phyloP scores from a whole-genome alignment of 2,329 filamentous ascomycete genomes.

The Penicillium palitans region DNA sequence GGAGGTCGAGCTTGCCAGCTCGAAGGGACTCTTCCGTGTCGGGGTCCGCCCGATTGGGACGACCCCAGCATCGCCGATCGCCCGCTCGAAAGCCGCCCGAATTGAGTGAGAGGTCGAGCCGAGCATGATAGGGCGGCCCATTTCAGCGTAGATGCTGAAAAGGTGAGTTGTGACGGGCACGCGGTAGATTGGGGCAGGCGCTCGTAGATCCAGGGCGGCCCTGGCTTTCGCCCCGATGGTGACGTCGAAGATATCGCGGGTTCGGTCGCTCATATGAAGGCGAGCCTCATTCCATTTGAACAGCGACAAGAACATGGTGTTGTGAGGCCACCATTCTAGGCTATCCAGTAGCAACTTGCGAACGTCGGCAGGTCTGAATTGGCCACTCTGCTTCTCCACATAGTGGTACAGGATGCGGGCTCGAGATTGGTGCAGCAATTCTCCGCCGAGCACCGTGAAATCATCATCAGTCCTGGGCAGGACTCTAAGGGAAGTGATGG shows the following conservation, averaged over 20 bases:
- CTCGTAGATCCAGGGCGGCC: neutral
- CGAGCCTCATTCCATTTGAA: slow-evolving; percentile 73
- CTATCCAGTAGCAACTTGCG: slow-evolving; percentile 63
- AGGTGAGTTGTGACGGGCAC: slow-evolving; percentile 51
- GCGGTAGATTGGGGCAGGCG: neutral
- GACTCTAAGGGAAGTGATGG: slow-evolving; percentile 46
- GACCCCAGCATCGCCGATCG: slow-evolving; percentile 39
- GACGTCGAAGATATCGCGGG: slow-evolving; percentile 61
- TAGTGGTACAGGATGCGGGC: slow-evolving; percentile 68
- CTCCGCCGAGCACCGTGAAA: slow-evolving; percentile 44
- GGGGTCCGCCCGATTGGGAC: neutral
- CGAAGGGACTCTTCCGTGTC: neutral
- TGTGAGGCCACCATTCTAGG: slow-evolving; percentile 67
- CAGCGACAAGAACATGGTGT: slow-evolving; percentile 72
- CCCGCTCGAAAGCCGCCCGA: slow-evolving; percentile 57
- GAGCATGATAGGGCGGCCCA: slow-evolving; percentile 45
- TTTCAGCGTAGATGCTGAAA: slow-evolving; percentile 58
- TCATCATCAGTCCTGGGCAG: slow-evolving; percentile 41
- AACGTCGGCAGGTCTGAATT: slow-evolving; percentile 68
- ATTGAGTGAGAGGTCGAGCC: slow-evolving; percentile 54
- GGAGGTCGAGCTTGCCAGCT: slow-evolving; percentile 13
- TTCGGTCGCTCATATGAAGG: slow-evolving; percentile 72
- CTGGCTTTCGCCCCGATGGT: slow-evolving; percentile 7
- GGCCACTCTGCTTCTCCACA: slow-evolving; percentile 55
- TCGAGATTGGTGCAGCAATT: slow-evolving; percentile 69